Conservation (phyloP, 805 yeast species). For the Hyphopichia homilentoma region DNA sequence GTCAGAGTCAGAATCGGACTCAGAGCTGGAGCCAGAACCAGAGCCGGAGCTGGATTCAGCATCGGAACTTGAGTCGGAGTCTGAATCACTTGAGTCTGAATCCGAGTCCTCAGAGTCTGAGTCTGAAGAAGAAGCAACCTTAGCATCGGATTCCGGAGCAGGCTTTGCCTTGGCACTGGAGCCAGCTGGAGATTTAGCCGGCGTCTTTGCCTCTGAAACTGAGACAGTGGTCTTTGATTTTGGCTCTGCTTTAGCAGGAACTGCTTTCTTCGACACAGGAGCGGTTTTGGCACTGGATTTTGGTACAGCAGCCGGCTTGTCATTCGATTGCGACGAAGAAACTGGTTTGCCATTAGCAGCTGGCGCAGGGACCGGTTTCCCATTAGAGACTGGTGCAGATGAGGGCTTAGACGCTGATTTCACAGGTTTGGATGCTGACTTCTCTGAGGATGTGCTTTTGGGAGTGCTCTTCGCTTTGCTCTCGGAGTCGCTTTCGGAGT, state of each 20-base stretch:
- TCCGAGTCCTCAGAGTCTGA: too few relatives aligned
- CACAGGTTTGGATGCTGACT: too few relatives aligned
- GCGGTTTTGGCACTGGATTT: neutral
- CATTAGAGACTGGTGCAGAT: neutral
- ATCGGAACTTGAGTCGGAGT: conserved; percentile 2
- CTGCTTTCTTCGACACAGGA: neutral
- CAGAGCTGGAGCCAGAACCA: conserved; percentile 5
- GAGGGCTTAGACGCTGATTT: neutral
- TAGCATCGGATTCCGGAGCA: conserved; percentile 1
- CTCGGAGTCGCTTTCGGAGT: neutral
- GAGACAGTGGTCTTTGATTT: too few relatives aligned
- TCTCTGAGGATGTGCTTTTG: neutral
- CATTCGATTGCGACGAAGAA: too few relatives aligned
- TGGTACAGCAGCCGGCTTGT: too few relatives aligned
- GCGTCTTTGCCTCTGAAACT: too few relatives aligned
- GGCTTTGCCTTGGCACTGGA: conserved; percentile 4
- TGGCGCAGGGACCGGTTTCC: too few relatives aligned
- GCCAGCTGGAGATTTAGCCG: neutral
- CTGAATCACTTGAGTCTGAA: too few relatives aligned
- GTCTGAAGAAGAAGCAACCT: conserved; percentile 8
- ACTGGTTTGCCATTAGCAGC: neutral
- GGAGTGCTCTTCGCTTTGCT: neutral
- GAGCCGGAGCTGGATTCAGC: conserved; percentile 1
- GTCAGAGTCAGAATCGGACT: conserved; percentile 8
- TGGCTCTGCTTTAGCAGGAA: too few relatives aligned